Percentiles rank a stretch among this genome's conserved stretches.
These are phyloP conservation scores for Chrysanthemum lavandulifolium DNA, from an alignment of 129 eudicot species.

Conservation along the genomic window DNA sequence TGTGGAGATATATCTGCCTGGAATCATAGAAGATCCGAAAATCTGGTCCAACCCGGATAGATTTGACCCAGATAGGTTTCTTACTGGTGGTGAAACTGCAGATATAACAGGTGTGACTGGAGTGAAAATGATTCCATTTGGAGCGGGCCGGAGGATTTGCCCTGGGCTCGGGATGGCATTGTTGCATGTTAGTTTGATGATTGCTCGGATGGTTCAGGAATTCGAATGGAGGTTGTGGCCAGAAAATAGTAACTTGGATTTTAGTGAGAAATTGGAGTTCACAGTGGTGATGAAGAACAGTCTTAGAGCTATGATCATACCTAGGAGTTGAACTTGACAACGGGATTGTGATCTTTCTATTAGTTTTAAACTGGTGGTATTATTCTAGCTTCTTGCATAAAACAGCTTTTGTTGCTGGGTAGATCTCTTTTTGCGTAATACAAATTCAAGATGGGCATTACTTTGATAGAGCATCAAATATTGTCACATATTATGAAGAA, in stretches of 20 bases:
- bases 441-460: too few species aligned
- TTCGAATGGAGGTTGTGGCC: constrained; percentile 83
- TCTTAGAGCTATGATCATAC: constrained; percentile 66
- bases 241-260: constrained; percentile 58
- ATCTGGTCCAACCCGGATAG: constrained; percentile 62
- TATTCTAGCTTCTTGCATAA: too few species aligned
- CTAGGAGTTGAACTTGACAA: constrained; percentile 28
- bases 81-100: constrained; percentile 62
- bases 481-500: too few species aligned
- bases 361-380: background rate
- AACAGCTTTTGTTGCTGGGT: too few species aligned
- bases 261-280: constrained; percentile 75
- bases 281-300: constrained; percentile 89
- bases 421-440: too few species aligned
- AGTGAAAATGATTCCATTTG: constrained; percentile 83
- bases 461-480: too few species aligned
- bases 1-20: constrained; percentile 72
- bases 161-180: constrained; percentile 86
- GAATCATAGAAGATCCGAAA: constrained; percentile 72
- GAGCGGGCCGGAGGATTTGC: constrained; percentile 85
- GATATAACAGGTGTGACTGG: constrained; percentile 73
- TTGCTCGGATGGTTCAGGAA: constrained; percentile 84
- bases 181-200: constrained; percentile 67
- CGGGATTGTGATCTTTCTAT: background rate
- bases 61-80: constrained; percentile 85